Conservation (phyloP, 1,284 basidiomycete genomes). For the Ustilago esculenta region DNA sequence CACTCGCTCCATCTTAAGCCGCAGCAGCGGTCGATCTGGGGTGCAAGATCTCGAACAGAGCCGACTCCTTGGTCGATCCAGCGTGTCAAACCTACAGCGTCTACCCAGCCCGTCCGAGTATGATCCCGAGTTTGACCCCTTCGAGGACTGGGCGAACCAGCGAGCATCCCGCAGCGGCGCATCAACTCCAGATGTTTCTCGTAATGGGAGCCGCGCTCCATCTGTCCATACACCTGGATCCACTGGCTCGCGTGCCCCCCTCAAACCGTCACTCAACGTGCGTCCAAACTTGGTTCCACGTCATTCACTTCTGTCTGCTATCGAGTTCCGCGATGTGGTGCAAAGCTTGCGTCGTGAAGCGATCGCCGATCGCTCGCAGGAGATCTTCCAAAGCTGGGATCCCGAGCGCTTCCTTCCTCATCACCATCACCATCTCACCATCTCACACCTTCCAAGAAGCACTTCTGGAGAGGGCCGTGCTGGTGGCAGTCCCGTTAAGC, state of each 20-base stretch:
- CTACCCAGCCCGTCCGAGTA: constrained; percentile 52
- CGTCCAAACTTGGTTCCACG: constrained; percentile 51
- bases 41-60: constrained; percentile 1
- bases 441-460: constrained; percentile 8
- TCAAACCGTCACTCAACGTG: constrained; percentile 15
- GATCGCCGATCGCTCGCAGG: constrained; percentile 46
- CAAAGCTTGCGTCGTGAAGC: constrained; percentile 75
- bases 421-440: constrained; percentile 35
- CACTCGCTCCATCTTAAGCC: constrained; percentile 27
- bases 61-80: constrained; percentile 15
- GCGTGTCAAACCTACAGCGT: constrained; percentile 12
- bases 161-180: constrained; percentile 16
- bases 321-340: constrained; percentile 91
- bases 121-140: constrained; percentile 56
- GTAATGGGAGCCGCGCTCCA: constrained; percentile 14
- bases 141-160: constrained; percentile 48
- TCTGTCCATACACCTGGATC: constrained; percentile 37
- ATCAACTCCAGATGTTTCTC: constrained; percentile 17
- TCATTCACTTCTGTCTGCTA: constrained; percentile 83
- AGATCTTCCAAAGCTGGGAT: constrained; percentile 57
- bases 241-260: constrained; percentile 7
- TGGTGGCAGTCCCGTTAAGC: constrained; percentile 7
- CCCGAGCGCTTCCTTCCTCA: constrained; percentile 56
- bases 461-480: constrained; percentile 17
- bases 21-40: constrained; percentile 17